Evolutionary conservation across 139 green algal genomes (phyloP).

Genomic region (Coccomyxa sp.): DNA sequence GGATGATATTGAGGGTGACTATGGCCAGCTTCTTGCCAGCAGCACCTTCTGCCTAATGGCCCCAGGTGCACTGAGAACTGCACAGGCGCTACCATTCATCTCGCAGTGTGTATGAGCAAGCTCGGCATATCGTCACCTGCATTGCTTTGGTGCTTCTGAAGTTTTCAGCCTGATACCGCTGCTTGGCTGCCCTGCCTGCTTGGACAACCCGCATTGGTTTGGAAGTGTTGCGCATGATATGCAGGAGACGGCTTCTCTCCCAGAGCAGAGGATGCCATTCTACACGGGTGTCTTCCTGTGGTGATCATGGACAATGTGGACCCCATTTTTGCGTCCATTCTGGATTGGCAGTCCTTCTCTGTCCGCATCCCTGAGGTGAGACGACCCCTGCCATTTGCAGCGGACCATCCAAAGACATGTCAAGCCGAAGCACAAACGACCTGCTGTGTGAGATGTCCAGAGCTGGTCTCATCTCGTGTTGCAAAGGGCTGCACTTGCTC

Average conservation of each 20-base stretch:
- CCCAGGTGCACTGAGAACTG: conserved; percentile 4
- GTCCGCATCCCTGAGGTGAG: conserved; percentile 11
- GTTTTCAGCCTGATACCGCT: background rate
- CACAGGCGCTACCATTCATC: background rate
- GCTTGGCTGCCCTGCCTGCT: background rate
- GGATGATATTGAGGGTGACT: conserved; percentile 9
- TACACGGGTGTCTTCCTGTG: conserved; percentile 75
- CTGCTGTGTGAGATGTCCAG: background rate
- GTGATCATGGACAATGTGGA: conserved; percentile 44
- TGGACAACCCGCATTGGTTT: background rate
- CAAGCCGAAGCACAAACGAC: background rate
- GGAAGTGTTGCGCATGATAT: background rate
- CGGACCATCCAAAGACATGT: background rate
- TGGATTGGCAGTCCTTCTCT: conserved; percentile 25
- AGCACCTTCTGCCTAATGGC: conserved; percentile 51
- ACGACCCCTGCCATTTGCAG: background rate
- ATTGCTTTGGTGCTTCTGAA: background rate
- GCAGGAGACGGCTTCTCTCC: conserved; percentile 53
- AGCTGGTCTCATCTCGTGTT: background rate
- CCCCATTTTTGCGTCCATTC: conserved; percentile 12
- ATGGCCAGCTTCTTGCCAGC: conserved; percentile 23
- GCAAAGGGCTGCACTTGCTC: background rate
- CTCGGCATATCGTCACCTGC: background rate
- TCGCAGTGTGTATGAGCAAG: background rate
- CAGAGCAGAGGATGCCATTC: conserved; percentile 53